A percentile compares a stretch with the other conserved stretches of the same genome.
Conservation (phyloP, 1,284 basidiomycete genomes). For the Sanghuangporus baumii region DNA sequence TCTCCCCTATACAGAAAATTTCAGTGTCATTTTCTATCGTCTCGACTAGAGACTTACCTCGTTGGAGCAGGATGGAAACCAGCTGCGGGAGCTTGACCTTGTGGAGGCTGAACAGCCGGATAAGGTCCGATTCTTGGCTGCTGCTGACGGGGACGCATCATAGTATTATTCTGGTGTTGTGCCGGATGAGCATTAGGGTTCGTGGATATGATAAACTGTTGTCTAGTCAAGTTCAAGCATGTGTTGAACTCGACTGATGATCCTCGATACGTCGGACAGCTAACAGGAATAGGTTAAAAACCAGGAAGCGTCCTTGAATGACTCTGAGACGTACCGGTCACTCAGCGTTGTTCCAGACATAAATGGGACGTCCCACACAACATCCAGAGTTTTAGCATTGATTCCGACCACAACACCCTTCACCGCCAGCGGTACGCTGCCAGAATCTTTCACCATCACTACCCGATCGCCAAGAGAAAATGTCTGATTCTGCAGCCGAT, state of each 20-base stretch:
- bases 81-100: constrained; percentile 46
- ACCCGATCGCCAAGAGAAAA: constrained; percentile 95
- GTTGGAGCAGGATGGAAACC: constrained; percentile 55
- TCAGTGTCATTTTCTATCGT: background rate
- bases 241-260: constrained; percentile 79
- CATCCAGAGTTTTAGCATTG: constrained; percentile 83
- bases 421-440: constrained; percentile 86
- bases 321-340: constrained; percentile 51
- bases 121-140: constrained; percentile 64
- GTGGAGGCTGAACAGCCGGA: constrained; percentile 48
- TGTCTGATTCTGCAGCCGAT: constrained; percentile 86
- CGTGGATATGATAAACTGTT: constrained; percentile 75
- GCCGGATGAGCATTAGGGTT: constrained; percentile 44
- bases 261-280: constrained; percentile 88
- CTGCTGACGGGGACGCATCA: constrained; percentile 39
- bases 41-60: constrained; percentile 24
- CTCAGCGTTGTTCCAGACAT: constrained; percentile 87
- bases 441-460: constrained; percentile 92
- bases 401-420: constrained; percentile 94
- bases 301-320: background rate
- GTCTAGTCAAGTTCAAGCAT: constrained; percentile 80
- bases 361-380: constrained; percentile 96
- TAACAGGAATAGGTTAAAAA: constrained; percentile 24
- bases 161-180: constrained; percentile 27
- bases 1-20: constrained; percentile 1